These are phyloP conservation scores for Acarospora socialis DNA, from an alignment of 2,329 filamentous ascomycete species.

Conservation along the genomic window DNA sequence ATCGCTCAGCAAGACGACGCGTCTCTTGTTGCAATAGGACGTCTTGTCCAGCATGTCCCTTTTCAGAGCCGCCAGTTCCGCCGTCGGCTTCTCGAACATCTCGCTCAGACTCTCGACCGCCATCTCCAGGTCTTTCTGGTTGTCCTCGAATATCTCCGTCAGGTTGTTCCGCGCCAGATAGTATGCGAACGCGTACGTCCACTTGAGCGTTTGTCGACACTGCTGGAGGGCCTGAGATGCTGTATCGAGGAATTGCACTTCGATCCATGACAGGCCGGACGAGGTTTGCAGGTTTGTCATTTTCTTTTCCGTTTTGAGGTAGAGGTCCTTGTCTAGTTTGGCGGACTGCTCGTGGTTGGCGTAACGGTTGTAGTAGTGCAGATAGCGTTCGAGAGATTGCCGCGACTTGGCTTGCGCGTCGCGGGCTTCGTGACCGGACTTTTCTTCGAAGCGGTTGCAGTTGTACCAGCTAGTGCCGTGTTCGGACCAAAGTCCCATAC, in stretches of 20 bases:
- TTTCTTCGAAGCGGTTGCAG: slow-evolving; percentile 94
- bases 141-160: slow-evolving; percentile 96
- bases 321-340: slow-evolving; percentile 90
- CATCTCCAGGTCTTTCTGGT: slow-evolving; percentile 95
- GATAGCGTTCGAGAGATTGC: slow-evolving; percentile 83
- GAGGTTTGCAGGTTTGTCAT: slow-evolving; percentile 92
- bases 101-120: slow-evolving; percentile 93
- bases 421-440: slow-evolving; percentile 77
- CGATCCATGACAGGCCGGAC: slow-evolving; percentile 96
- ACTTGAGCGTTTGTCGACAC: slow-evolving; percentile 96
- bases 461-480: slow-evolving; percentile 99
- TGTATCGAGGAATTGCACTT: slow-evolving; percentile 90
- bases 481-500: slow-evolving; percentile 97
- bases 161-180: slow-evolving; percentile 93
- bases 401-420: slow-evolving; percentile 85
- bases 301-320: slow-evolving; percentile 94
- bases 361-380: slow-evolving; percentile 98
- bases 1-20: slow-evolving; percentile 78
- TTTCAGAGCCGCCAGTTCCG: slow-evolving; percentile 72
- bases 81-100: slow-evolving; percentile 97
- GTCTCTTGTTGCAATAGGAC: slow-evolving; percentile 83
- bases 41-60: slow-evolving; percentile 99
- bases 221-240: slow-evolving; percentile 89
- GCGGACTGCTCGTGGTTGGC: slow-evolving; percentile 98
- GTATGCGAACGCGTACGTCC: slow-evolving; percentile 98